phyloP scores from a whole-genome alignment of 1,284 basidiomycete genomes.

The Melampsora abietis-canadensis region DNA sequence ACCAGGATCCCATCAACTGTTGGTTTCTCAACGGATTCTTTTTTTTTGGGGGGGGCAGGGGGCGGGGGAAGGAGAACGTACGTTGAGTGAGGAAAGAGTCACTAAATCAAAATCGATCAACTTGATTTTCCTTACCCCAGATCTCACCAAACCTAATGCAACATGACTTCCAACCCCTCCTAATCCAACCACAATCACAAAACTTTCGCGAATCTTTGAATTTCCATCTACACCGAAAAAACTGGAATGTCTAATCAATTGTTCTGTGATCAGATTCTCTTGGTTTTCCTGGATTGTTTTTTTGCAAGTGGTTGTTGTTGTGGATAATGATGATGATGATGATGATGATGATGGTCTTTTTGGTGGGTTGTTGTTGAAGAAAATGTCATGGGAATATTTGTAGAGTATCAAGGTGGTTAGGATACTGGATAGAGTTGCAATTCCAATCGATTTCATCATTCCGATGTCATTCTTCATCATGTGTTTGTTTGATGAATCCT shows the following conservation, averaged over 20 bases:
- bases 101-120: constrained; percentile 82
- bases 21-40: not conserved
- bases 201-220: constrained; percentile 69
- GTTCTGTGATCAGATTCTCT: constrained; percentile 56
- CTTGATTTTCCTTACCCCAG: constrained; percentile 55
- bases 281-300: constrained; percentile 45
- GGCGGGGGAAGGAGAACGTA: constrained; percentile 38
- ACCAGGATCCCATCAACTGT: not conserved
- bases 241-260: constrained; percentile 87
- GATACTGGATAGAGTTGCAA: no score
- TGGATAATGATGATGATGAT: no score
- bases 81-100: constrained; percentile 82
- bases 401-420: no score
- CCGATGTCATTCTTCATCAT: no score
- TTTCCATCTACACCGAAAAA: constrained; percentile 91
- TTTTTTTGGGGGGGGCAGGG: no score
- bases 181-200: constrained; percentile 85
- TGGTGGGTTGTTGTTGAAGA: no score
- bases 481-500: no score
- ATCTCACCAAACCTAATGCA: constrained; percentile 83
- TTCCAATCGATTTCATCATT: no score
- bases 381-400: not conserved
- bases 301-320: no score
- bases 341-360: no score
- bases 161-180: constrained; percentile 96